Evolutionary conservation across 768 basidiomycete species (phyloP).

Genomic region (Kockovaella imperatae): DNA sequence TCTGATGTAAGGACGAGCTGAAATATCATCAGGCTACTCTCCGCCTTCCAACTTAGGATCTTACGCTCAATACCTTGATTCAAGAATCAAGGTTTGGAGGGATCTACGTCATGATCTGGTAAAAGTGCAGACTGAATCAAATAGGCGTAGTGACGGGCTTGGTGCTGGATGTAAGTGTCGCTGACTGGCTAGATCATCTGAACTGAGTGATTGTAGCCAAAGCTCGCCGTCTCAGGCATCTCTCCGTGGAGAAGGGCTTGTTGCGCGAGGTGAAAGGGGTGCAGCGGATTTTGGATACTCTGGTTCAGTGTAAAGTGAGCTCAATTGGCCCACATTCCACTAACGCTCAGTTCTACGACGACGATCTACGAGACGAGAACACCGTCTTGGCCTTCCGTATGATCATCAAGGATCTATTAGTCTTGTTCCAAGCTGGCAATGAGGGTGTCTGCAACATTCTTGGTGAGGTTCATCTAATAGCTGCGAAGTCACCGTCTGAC

Average conservation of each 20-base stretch:
- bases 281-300: constrained; percentile 76
- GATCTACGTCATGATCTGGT: constrained; percentile 92
- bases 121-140: constrained; percentile 84
- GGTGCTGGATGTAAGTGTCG: constrained; percentile 25
- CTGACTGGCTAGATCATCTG: background rate
- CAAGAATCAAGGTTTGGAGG: constrained; percentile 75
- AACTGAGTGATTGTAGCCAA: constrained; percentile 23
- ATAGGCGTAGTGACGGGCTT: constrained; percentile 50
- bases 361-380: constrained; percentile 85
- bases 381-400: constrained; percentile 80
- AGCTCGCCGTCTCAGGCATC: constrained; percentile 66
- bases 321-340: background rate
- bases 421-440: constrained; percentile 91
- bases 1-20: background rate
- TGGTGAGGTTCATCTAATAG: constrained; percentile 38
- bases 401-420: constrained; percentile 90
- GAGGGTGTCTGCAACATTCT: constrained; percentile 68
- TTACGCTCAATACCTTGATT: constrained; percentile 82
- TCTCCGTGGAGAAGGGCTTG: constrained; percentile 94
- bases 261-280: constrained; percentile 85
- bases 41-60: constrained; percentile 76
- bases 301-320: constrained; percentile 80
- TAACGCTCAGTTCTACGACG: constrained; percentile 73
- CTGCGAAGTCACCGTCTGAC: background rate
- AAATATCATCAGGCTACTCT: constrained; percentile 57